Conservation (phyloP, 805 yeast species). For the Metschnikowia borealis region DNA sequence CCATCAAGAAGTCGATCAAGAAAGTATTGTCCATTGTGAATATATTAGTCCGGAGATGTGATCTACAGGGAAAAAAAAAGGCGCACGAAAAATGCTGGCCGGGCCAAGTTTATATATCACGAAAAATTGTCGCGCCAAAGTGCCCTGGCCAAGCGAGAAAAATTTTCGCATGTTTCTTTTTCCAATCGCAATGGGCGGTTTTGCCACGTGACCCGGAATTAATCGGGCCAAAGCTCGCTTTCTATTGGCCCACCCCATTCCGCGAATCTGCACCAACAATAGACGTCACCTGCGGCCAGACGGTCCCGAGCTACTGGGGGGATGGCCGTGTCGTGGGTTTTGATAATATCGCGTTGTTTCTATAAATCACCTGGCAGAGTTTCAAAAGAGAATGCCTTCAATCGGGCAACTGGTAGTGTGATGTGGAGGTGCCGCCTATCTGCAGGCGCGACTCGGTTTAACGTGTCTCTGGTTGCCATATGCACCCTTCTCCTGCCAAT, state of each 20-base stretch:
- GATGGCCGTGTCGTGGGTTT: background rate
- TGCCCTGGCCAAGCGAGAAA: constrained; percentile 9
- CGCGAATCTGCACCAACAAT: constrained; percentile 4
- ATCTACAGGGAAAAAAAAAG: constrained; percentile 14
- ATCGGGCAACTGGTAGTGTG: background rate
- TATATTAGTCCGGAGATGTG: constrained; percentile 10
- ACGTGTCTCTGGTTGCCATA: background rate
- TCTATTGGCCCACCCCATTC: constrained; percentile 6
- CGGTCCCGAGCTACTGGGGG: background rate
- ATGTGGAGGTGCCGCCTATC: background rate
- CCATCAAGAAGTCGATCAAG: constrained; percentile 71
- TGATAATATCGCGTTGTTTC: background rate
- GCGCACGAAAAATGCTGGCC: constrained; percentile 1
- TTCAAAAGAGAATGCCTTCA: background rate
- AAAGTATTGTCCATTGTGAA: constrained; percentile 26
- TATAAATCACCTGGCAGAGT: background rate
- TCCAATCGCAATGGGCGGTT: constrained; percentile 13
- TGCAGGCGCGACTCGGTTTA: background rate
- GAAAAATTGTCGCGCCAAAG: constrained; percentile 14
- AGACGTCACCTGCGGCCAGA: background rate
- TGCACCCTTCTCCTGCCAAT: constrained; percentile 2
- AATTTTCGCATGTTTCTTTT: constrained; percentile 12
- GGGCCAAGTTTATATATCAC: constrained; percentile 17
- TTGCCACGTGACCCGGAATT: constrained; percentile 20
- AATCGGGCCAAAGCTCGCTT: constrained; percentile 14